phyloP scores from a whole-genome alignment of 2,329 filamentous ascomycete species.

The Aspergillus cejpii region DNA sequence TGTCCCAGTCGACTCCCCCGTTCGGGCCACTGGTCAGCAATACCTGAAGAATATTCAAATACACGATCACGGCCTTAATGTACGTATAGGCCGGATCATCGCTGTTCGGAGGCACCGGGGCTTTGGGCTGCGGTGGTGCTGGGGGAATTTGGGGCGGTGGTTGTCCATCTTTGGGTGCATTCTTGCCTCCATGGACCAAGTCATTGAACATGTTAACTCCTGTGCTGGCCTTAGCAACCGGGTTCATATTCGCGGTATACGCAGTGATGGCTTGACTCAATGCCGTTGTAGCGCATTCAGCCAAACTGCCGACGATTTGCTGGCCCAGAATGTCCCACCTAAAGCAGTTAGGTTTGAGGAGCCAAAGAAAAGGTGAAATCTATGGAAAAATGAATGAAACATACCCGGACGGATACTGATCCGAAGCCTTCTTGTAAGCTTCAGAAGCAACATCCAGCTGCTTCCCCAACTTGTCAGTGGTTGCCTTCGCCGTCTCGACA shows the following conservation, averaged over 20 bases:
- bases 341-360: too few species aligned
- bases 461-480: background rate
- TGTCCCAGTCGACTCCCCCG: background rate
- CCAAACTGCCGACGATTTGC: background rate
- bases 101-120: background rate
- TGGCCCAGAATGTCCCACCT: background rate
- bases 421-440: background rate
- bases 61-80: background rate
- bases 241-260: background rate
- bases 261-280: background rate
- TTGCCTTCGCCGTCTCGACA: background rate
- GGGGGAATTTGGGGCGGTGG: background rate
- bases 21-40: background rate
- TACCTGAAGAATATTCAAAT: background rate
- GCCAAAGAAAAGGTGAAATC: too few species aligned
- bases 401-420: background rate
- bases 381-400: too few species aligned
- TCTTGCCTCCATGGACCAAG: background rate
- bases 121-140: background rate
- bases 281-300: background rate
- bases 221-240: background rate
- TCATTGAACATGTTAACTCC: background rate
- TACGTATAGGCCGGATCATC: background rate
- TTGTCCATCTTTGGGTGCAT: background rate
- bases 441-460: background rate